These are phyloP conservation scores for Taphrina betulina DNA, from an alignment of 1,139 yeast genomes.

Conservation along the genomic window DNA sequence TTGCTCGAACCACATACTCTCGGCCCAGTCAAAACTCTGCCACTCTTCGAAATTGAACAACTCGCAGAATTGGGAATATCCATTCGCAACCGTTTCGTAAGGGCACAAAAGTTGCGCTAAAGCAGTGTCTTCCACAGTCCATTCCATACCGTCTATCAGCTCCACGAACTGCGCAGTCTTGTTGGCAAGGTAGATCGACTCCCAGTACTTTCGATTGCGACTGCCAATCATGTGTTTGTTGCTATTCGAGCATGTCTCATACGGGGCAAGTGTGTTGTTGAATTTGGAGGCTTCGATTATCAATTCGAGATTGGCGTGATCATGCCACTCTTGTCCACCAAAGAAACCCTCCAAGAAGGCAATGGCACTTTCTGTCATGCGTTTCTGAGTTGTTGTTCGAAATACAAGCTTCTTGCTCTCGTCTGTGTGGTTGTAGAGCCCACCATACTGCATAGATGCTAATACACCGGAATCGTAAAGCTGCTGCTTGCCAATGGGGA, in stretches of 20 bases:
- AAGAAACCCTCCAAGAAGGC: conserved; percentile 30
- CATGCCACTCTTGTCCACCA: conserved; percentile 18
- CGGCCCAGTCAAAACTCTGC: conserved; percentile 52
- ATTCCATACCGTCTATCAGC: conserved; percentile 56
- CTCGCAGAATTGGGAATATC: conserved; percentile 52
- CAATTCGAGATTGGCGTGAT: conserved; percentile 29
- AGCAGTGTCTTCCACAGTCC: conserved; percentile 22
- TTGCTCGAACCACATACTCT: conserved; percentile 49
- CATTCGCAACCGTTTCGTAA: conserved; percentile 53
- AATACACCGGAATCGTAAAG: conserved; percentile 28
- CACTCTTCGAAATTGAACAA: conserved; percentile 54
- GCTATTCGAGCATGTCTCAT: conserved; percentile 21
- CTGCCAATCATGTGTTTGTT: conserved; percentile 16
- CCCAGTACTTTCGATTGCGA: conserved; percentile 18
- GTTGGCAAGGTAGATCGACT: conserved; percentile 45
- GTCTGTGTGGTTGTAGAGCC: conserved; percentile 8
- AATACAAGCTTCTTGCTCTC: conserved; percentile 18
- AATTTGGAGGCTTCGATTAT: conserved; percentile 19
- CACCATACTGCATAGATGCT: conserved; percentile 24
- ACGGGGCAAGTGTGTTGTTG: conserved; percentile 31
- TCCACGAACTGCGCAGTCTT: conserved; percentile 70
- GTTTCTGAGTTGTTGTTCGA: conserved; percentile 29
- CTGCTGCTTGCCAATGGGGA: conserved; percentile 31
- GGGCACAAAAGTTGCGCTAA: conserved; percentile 51
- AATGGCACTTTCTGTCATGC: conserved; percentile 27